Base-by-base conservation (phyloP, 768 basidiomycete species). In the Leccinum uliginosum region DNA sequence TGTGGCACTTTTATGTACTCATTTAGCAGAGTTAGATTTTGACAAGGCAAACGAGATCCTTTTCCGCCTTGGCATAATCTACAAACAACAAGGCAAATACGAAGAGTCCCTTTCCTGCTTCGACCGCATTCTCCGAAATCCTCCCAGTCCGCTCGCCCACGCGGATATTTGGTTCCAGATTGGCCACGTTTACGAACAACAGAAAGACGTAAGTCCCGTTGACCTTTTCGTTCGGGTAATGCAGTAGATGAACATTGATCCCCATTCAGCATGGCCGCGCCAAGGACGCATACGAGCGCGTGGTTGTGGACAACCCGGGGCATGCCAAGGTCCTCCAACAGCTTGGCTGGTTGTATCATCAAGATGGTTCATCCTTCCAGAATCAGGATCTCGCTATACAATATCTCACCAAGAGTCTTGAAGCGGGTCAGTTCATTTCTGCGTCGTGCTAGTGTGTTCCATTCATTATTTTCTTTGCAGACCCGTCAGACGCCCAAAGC, bases 151-250 rank as follows among this genome's bases (percentile, higher is more conserved):
- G 2, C 85, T 99, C 30, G 96, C 95, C 15, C 91, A 95, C 64
- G 91, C 93, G 55, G 97, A 99, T 64, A 98, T 99, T 61, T 98
- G 95, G 94, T 98, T 98, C 84, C 97, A 99, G 75, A 97, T 99
- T 59, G 97, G 97, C 3, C 97, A 98, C 67, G 96, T 98, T 19
- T 93, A 91, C 65, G 97, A 98, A 73, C 95, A 97, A 69, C 92
- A 96, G 73, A 89, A 93, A 74, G 94, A 98, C 70, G 95, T 95
- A 70, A 73, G 83, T 76, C 7, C 40, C 14, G 12, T 32, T 19
- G 15, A 51, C 19, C 21, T 55, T 48, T 35, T 34, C 38, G 38
- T 34, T 56, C 8, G 1, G 38, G 35, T 62, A 32, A 35, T 45
- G 44, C 48, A 56, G 30, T 57, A 65, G 17, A 54, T n/a, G 27